Evolutionary conservation across 129 eudicot genomes (phyloP).

Genomic region (Helianthus annuus): DNA sequence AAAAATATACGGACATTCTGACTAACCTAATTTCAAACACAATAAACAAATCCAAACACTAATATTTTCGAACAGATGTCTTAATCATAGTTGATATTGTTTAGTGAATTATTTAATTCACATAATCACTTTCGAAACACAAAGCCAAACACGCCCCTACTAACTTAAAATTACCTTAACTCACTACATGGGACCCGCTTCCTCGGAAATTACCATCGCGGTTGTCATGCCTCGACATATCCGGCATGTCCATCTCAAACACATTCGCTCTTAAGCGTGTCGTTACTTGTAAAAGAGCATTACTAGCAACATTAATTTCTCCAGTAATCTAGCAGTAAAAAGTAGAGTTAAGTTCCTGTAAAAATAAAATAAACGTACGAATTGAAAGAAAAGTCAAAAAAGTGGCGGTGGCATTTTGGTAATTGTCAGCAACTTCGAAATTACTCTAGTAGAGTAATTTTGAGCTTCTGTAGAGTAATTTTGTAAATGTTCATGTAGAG

Average conservation of each 20-base stretch:
- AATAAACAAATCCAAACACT: background rate
- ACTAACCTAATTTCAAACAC: background rate
- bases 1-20: background rate
- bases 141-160: background rate
- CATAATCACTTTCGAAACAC: background rate
- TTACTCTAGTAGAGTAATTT: too few species aligned
- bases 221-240: constrained; percentile 25
- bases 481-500: too few species aligned
- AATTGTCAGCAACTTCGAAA: too few species aligned
- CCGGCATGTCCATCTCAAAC: constrained; percentile 66
- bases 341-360: too few species aligned
- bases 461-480: too few species aligned
- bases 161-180: background rate
- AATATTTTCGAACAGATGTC: background rate
- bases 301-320: constrained; percentile 62
- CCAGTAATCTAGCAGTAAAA: constrained; percentile 63
- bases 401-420: too few species aligned
- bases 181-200: background rate
- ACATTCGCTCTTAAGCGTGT: constrained; percentile 71
- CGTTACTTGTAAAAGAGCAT: constrained; percentile 68
- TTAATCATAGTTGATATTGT: background rate
- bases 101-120: background rate
- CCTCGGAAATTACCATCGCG: background rate
- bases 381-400: too few species aligned
- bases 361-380: too few species aligned